Evolutionary conservation across 306 rosid genomes (phyloP).

Genomic region (Acmispon strigosus): DNA sequence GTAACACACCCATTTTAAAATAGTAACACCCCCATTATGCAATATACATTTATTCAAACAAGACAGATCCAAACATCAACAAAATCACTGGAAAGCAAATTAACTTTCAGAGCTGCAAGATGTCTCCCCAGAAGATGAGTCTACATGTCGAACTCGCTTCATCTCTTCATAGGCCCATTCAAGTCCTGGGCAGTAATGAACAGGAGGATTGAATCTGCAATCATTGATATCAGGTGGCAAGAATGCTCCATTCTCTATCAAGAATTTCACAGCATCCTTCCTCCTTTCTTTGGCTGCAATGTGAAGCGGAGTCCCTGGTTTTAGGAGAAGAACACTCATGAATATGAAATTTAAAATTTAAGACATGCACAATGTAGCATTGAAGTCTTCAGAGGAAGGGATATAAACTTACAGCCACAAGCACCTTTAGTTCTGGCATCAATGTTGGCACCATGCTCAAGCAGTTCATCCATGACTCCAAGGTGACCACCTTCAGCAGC

Average conservation of each 20-base stretch:
- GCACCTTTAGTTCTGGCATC: constrained; percentile 95
- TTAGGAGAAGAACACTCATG: background rate
- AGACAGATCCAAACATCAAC: background rate
- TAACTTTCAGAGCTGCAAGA: constrained; percentile 73
- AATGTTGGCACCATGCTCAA: constrained; percentile 92
- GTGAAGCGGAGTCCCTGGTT: constrained; percentile 95
- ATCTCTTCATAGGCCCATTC: constrained; percentile 99
- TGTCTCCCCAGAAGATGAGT: constrained; percentile 42
- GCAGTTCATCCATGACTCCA: constrained; percentile 84
- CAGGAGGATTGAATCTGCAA: constrained; percentile 89
- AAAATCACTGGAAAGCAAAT: background rate
- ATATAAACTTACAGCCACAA: constrained; percentile 74
- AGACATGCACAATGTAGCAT: background rate
- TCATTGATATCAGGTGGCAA: constrained; percentile 80
- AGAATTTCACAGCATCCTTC: constrained; percentile 73
- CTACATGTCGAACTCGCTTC: constrained; percentile 55
- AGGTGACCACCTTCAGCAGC: constrained; percentile 98
- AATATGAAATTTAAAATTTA: background rate
- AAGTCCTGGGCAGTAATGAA: constrained; percentile 89
- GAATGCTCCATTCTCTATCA: constrained; percentile 91
- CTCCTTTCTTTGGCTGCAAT: constrained; percentile 91
- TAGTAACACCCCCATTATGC: background rate
- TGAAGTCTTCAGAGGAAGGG: background rate
- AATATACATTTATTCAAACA: constrained; percentile 6
- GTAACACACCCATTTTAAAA: background rate